Conservation (phyloP, 768 basidiomycete genomes). For the Collybia nuda region DNA sequence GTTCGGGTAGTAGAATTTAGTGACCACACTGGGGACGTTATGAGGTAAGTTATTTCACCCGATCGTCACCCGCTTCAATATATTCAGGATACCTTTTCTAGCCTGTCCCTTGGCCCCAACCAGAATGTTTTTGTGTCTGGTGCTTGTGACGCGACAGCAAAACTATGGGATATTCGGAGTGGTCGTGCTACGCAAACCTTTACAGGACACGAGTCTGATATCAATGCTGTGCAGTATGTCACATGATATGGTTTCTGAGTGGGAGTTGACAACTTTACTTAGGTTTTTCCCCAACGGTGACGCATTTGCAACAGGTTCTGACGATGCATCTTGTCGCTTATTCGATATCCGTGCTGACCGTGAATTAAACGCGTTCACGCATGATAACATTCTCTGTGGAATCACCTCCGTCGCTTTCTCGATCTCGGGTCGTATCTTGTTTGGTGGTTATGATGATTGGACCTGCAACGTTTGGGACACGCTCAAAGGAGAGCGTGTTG, state of each 20-base stretch:
- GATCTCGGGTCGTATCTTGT: constrained; percentile 93
- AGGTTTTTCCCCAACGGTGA: constrained; percentile 99
- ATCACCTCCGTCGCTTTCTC: constrained; percentile 99
- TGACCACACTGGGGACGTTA: constrained; percentile 99
- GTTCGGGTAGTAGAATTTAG: constrained; percentile 98
- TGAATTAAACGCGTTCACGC: constrained; percentile 94
- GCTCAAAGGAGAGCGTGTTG: constrained; percentile 96
- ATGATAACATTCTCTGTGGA: constrained; percentile 98
- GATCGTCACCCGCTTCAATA: not conserved
- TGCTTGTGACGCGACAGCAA: constrained; percentile 97
- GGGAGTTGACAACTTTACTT: constrained; percentile 2
- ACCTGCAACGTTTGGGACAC: constrained; percentile 99
- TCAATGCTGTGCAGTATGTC: constrained; percentile 96
- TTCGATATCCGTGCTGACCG: constrained; percentile 98
- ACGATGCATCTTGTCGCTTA: constrained; percentile 96
- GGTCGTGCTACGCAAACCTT: constrained; percentile 99
- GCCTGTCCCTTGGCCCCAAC: constrained; percentile 91
- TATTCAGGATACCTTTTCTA: constrained; percentile 28
- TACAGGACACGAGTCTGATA: constrained; percentile 97
- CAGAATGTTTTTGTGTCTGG: constrained; percentile 97
- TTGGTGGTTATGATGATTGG: constrained; percentile 99
- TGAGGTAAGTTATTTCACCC: constrained; percentile 70
- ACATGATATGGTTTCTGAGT: constrained; percentile 3
- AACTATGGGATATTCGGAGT: constrained; percentile 98
- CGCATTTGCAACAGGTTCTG: constrained; percentile 97